Conservation (phyloP, 257 asterid genomes). For the Ajuga chamaepitys region DNA sequence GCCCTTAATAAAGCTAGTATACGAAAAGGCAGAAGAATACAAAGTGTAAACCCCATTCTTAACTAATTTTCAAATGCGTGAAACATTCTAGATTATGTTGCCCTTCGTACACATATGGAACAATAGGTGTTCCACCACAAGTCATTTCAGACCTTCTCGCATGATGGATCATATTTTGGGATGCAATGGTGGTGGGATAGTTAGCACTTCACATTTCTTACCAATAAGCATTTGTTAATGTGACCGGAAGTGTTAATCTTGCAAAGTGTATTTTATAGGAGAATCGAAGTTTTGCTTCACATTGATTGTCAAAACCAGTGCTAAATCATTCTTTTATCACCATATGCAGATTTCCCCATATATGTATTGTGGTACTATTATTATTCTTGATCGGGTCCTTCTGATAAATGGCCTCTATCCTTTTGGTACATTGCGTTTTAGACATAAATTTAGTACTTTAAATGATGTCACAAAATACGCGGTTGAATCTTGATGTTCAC, state of each 20-base stretch:
- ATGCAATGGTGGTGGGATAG: not conserved
- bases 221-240: not conserved
- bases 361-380: too few species aligned
- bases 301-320: not conserved
- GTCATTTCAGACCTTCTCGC: not conserved
- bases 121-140: not conserved
- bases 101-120: too few species aligned
- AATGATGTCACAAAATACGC: not conserved
- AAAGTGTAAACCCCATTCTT: too few species aligned
- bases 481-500: conserved; percentile 11
- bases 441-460: not conserved
- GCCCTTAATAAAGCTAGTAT: too few species aligned
- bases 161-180: not conserved
- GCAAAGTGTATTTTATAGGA: not conserved
- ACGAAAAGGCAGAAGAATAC: too few species aligned
- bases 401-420: not conserved
- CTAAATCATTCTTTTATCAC: not conserved
- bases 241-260: not conserved
- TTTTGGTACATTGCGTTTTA: not conserved
- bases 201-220: too few species aligned
- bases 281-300: not conserved
- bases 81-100: too few species aligned
- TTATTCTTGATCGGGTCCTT: not conserved
- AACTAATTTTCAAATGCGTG: too few species aligned
- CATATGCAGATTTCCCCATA: not conserved